Percentiles rank a stretch among this genome's conserved stretches.
Conservation (phyloP, 768 basidiomycete species). For the Gyrodon lividus region DNA sequence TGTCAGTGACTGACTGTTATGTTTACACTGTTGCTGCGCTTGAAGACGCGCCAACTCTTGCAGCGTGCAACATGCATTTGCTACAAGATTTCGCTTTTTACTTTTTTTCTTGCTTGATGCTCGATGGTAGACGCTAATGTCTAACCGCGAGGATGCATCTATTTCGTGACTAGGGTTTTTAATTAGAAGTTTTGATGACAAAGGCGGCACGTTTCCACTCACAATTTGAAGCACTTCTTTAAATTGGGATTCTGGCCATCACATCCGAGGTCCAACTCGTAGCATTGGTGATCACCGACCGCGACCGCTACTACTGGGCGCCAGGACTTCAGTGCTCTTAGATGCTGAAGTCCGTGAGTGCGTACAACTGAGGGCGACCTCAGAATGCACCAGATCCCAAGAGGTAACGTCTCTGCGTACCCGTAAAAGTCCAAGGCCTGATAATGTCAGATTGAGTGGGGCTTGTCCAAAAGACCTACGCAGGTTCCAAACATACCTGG, state of each 20-base stretch:
- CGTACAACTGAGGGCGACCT: slow-evolving; percentile 34
- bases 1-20: slow-evolving; percentile 39
- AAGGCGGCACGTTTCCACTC: slow-evolving; percentile 20
- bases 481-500: background rate
- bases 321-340: slow-evolving; percentile 66
- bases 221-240: slow-evolving; percentile 55
- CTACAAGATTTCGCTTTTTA: slow-evolving; percentile 56
- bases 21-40: slow-evolving; percentile 34
- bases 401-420: background rate
- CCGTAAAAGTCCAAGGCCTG: slow-evolving; percentile 14
- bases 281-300: slow-evolving; percentile 48
- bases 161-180: slow-evolving; percentile 38
- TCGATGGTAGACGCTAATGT: slow-evolving; percentile 56
- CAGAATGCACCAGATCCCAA: no score
- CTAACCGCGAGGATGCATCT: slow-evolving; percentile 40
- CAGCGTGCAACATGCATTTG: slow-evolving; percentile 47
- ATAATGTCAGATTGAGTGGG: background rate
- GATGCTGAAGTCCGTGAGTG: slow-evolving; percentile 35
- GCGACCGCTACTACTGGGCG: slow-evolving; percentile 61
- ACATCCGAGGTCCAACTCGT: slow-evolving; percentile 59
- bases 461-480: background rate
- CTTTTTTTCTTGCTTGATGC: slow-evolving; percentile 62
- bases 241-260: slow-evolving; percentile 74
- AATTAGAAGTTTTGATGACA: background rate
- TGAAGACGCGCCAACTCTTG: slow-evolving; percentile 53